Base-by-base conservation (phyloP, 139 green algal species). In the Auxenochlorella pyrenoidosa region DNA sequence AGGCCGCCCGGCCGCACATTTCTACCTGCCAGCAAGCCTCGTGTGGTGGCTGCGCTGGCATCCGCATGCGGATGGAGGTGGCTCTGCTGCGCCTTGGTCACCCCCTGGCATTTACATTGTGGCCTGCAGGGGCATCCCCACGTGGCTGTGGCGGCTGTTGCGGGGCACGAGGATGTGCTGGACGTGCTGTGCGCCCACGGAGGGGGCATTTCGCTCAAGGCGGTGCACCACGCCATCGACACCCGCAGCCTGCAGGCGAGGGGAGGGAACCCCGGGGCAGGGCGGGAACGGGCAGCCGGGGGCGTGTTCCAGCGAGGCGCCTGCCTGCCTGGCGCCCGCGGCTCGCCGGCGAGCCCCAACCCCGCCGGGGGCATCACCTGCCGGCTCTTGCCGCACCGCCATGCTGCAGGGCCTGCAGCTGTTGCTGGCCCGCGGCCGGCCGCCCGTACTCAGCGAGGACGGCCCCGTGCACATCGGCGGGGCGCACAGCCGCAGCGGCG, bases 141-240 rank as follows among this genome's bases (percentile, higher is more conserved):
- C 16, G 63, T 85, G 40, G 80, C 80, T 5, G 40, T 85, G 40
- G 80, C 80, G 0, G 80, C 80, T 0, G 80, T 85, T 66, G 60
- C 75, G 15, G 80, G 80, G 2, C 66, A 85, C 63, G 63, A 60
- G n/a, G 60, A 26, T 1, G 80, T 85, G 63, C 16, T 85, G 30
- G 40, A 85, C 41, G 60, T 75, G 80, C 63, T 85, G 80, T 85
- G 80, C 63, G 38, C 40, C 22, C 40, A 30, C 3, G 80, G 80
- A 3, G 80, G 40, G 36, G 22, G 15, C 13, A 43, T 85, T 28
- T 63, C 40, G 19, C 80, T 85, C 16, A 76, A 76, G 40, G 80
- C 80, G 38, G 60, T 85, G 40, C 80, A 85, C 80, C 63, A 85
- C 40, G 80, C 80, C 63, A 71, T 66, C 28, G 80, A 85, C 80